phyloP scores from a whole-genome alignment of 78 protist species.

The Dictyostelium citrinum region DNA sequence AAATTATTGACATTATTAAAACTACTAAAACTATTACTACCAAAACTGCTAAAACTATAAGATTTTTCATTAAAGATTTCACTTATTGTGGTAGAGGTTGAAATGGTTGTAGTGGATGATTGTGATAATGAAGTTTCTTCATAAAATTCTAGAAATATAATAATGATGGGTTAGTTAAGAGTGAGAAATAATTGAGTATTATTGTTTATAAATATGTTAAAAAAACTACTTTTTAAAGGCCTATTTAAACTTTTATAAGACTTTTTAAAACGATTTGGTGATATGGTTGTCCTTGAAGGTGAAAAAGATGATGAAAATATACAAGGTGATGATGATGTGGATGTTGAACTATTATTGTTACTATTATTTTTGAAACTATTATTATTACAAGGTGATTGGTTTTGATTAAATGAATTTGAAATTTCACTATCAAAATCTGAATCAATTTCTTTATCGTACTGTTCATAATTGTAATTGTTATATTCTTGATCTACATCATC shows the following conservation, averaged over 20 bases:
- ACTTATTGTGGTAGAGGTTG: background rate
- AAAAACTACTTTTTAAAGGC: background rate
- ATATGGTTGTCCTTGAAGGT: background rate
- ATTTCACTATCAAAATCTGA: background rate
- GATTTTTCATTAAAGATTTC: background rate
- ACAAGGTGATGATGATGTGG: background rate
- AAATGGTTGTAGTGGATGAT: background rate
- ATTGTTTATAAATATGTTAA: background rate
- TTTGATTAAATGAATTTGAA: background rate
- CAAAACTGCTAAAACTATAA: background rate
- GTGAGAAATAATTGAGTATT: background rate
- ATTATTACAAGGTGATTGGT: background rate
- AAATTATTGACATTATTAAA: background rate
- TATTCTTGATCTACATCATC: background rate
- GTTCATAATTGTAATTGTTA: background rate
- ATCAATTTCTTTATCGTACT: background rate
- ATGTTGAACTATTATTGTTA: background rate
- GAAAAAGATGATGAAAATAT: background rate
- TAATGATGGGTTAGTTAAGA: no score
- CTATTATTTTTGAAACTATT: background rate
- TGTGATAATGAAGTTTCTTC: background rate
- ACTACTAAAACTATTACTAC: background rate
- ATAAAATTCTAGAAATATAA: background rate
- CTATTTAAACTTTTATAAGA: conserved; percentile 1
- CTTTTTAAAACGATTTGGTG: background rate